Percentiles rank a stretch among this genome's conserved stretches.
These are phyloP conservation scores for Yarrowia alimentaria DNA, from an alignment of 805 yeast species.

Conservation along the genomic window DNA sequence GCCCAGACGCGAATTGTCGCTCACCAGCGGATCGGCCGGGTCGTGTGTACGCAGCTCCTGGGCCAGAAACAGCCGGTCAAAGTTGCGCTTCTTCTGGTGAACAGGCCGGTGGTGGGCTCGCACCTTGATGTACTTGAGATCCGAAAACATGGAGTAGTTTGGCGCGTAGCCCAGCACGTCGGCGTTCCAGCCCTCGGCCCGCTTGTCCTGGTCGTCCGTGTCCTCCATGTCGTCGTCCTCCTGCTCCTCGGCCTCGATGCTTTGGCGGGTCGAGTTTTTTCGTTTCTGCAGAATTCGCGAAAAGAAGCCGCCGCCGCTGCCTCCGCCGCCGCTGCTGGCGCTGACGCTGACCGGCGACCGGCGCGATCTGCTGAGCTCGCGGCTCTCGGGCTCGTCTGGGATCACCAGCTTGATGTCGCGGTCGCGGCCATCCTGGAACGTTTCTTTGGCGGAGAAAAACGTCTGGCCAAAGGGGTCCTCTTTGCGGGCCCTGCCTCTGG, in stretches of 20 bases:
- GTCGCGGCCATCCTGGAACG: conserved; percentile 15
- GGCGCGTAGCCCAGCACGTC: conserved; percentile 37
- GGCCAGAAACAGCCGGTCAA: conserved; percentile 40
- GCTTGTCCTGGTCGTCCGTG: conserved; percentile 13
- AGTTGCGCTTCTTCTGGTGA: conserved; percentile 34
- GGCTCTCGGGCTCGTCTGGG: not conserved
- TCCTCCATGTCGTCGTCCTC: conserved; percentile 23
- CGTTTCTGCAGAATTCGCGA: conserved; percentile 23
- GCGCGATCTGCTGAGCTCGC: conserved; percentile 4
- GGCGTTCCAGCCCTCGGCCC: conserved; percentile 38
- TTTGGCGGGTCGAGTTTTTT: conserved; percentile 8
- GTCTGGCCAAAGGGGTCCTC: conserved; percentile 5
- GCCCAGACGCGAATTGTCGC: conserved; percentile 3
- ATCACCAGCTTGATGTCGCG: conserved; percentile 14
- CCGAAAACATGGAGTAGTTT: conserved; percentile 32
- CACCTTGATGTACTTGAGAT: conserved; percentile 40
- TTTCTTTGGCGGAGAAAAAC: conserved; percentile 17
- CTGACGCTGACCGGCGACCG: conserved; percentile 7
- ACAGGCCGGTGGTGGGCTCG: conserved; percentile 36
- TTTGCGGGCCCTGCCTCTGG: not conserved
- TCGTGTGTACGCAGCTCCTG: conserved; percentile 37
- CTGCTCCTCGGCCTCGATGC: conserved; percentile 22
- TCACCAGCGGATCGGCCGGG: not conserved
- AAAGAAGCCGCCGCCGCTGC: conserved; percentile 23
- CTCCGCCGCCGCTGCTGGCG: conserved; percentile 7